phyloP scores from a whole-genome alignment of 345 rosid genomes.

The Odontarrhena argentea region DNA sequence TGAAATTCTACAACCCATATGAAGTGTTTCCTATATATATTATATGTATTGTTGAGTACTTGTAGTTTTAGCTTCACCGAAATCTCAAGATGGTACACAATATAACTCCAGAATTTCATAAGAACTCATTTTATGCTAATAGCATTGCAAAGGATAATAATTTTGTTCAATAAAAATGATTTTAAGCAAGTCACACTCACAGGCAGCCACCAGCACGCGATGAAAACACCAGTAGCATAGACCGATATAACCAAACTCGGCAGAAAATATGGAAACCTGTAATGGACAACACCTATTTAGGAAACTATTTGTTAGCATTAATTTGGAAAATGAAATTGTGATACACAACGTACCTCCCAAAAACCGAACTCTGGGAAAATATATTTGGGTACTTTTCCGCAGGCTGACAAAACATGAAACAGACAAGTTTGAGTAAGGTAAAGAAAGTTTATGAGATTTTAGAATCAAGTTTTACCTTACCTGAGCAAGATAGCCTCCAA shows the following conservation, averaged over 20 bases:
- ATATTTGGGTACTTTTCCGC: conserved; percentile 65
- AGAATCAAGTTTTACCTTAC: conserved; percentile 34
- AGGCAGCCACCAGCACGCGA: conserved; percentile 59
- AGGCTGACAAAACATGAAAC: conserved; percentile 52
- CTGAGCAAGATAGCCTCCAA: conserved; percentile 88
- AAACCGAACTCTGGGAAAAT: conserved; percentile 54
- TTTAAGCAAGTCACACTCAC: conserved; percentile 45
- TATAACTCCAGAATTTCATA: neutral
- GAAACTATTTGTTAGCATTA: neutral
- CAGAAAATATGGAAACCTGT: conserved; percentile 81
- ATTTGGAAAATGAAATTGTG: neutral
- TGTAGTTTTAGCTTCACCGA: conserved; percentile 4
- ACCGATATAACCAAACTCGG: conserved; percentile 74
- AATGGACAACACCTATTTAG: conserved; percentile 18
- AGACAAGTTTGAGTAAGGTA: neutral
- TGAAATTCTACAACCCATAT: conserved; percentile 23
- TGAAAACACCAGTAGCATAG: conserved; percentile 51
- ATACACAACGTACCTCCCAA: conserved; percentile 55
- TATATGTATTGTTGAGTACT: neutral
- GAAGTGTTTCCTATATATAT: conserved; percentile 32
- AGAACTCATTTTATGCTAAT: conserved; percentile 19
- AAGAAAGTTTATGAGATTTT: neutral
- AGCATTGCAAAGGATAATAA: neutral
- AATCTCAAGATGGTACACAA: conserved; percentile 3
- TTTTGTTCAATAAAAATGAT: neutral